Base-by-base conservation (phyloP, 306 rosid genomes). In the Prunus mume region DNA sequence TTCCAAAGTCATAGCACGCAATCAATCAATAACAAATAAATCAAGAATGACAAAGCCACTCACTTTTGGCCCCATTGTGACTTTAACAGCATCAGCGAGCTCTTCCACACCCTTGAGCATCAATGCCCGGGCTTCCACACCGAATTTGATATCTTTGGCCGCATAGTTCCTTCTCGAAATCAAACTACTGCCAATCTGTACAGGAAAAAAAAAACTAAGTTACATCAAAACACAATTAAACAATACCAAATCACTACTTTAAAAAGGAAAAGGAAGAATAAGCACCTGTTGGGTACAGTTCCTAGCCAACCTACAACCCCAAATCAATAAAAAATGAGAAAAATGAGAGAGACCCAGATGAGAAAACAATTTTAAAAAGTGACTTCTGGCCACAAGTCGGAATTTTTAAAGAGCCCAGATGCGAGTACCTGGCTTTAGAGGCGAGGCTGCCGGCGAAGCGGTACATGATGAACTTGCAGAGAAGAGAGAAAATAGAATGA, bases 61-160 rank as follows among this genome's bases (percentile, higher is more conserved):
- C 68, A 82, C 88, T 73, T 85, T 82, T 2, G 86, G 88, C 68
- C 86, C 86, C 88, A 85, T 85, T 38, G 88, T 85, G 63, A 85
- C 88, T 82, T 85, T 71, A 46, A 83, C 90, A 58, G 87, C 87
- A 22, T 86, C 90, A 9, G 87, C 85, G 3, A 83, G 87, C 82
- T 86, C 87, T 79, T 86, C 90, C 27, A 86, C 86, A 63, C 90
- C 87, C 82, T 72, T 72, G 54, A 86, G 90, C 87, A 86, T 86
- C 82, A 76, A 62, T 18, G 85, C 75, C 19, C 90, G 86, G 20
- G 87, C 90, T 76, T 83, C 87, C 3, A 78, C 82, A 43, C 90
- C 90, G n/a, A 86, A 83, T 72, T 76, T 86, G 52, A 86, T 69
- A 41, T 86, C 87, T 76, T 86, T 83, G 4, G 90, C 87, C 3